Percentiles rank a stretch among this genome's conserved stretches.
Conservation (phyloP, 192 early-diverging fungal genomes). For the Radiomyces spectabilis region DNA sequence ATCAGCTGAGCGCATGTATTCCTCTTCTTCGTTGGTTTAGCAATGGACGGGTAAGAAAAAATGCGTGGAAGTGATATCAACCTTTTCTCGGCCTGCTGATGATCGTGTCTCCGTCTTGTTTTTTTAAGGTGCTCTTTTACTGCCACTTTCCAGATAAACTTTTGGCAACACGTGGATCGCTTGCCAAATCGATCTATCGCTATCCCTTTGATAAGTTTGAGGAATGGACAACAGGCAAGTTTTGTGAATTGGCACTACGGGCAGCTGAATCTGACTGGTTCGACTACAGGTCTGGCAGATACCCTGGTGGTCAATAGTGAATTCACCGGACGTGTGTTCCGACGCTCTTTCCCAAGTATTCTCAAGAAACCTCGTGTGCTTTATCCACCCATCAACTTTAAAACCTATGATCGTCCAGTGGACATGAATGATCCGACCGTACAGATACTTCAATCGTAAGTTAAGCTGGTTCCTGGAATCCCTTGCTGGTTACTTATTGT, state of each 20-base stretch:
- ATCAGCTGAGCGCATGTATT: constrained; percentile 81
- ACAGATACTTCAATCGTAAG: constrained; percentile 32
- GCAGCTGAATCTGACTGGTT: too few relatives aligned
- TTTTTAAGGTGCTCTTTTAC: constrained; percentile 78
- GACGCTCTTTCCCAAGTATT: constrained; percentile 62
- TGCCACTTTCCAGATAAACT: constrained; percentile 95
- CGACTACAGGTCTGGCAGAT: constrained; percentile 69
- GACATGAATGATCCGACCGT: constrained; percentile 49
- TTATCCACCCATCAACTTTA: constrained; percentile 77
- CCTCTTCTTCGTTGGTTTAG: constrained; percentile 68
- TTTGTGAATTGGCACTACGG: too few relatives aligned
- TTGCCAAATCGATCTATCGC: constrained; percentile 66
- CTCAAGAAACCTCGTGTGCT: constrained; percentile 59
- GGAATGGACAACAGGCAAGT: constrained; percentile 71
- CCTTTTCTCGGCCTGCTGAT: too few relatives aligned
- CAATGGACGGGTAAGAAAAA: constrained; percentile 40
- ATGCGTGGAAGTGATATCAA: background rate
- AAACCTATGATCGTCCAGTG: constrained; percentile 57
- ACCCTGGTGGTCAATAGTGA: constrained; percentile 87
- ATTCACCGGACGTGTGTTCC: constrained; percentile 75
- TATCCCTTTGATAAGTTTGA: constrained; percentile 78
- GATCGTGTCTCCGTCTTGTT: background rate
- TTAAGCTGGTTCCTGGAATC: background rate
- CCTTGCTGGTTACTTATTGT: too few relatives aligned
- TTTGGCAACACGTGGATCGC: constrained; percentile 53